A percentile compares a stretch with the other conserved stretches of the same genome.
These are phyloP conservation scores for Malania oleifera DNA, from an alignment of 164 flowering plant species.

Conservation along the genomic window DNA sequence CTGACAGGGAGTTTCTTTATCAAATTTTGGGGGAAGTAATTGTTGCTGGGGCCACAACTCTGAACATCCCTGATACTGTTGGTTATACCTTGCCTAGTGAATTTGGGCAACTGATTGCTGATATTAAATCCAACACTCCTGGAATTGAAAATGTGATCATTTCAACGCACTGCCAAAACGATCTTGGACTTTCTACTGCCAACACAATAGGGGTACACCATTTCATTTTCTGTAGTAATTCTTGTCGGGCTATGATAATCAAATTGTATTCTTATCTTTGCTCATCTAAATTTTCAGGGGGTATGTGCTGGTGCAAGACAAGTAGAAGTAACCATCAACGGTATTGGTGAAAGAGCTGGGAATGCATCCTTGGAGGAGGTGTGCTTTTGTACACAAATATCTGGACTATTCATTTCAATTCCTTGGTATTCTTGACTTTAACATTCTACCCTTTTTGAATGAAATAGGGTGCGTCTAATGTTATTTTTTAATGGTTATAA, in stretches of 20 bases:
- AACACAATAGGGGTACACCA: conserved; percentile 74
- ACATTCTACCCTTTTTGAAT: no score
- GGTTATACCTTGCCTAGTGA: conserved; percentile 70
- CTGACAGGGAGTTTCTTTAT: conserved; percentile 82
- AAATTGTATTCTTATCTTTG: conserved; percentile 18
- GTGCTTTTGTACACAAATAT: conserved; percentile 1
- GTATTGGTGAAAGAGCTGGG: conserved; percentile 99
- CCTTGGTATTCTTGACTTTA: neutral
- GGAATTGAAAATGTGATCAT: conserved; percentile 90
- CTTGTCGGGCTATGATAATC: neutral
- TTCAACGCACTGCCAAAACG: conserved; percentile 98
- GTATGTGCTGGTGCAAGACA: conserved; percentile 92
- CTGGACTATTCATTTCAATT: neutral
- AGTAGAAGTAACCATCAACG: conserved; percentile 89
- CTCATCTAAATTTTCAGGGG: conserved; percentile 54
- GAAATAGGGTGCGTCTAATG: no score
- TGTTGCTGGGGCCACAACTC: conserved; percentile 96
- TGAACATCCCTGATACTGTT: conserved; percentile 96
- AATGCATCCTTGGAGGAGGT: conserved; percentile 99
- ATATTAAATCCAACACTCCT: conserved; percentile 81
- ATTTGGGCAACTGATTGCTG: conserved; percentile 79
- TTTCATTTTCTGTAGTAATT: neutral
- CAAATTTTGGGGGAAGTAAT: conserved; percentile 82
- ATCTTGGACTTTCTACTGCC: conserved; percentile 95
- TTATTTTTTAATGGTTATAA: no score